Evolutionary conservation across 2,329 filamentous ascomycete species (phyloP).

Genomic region (Meredithiella fracta): DNA sequence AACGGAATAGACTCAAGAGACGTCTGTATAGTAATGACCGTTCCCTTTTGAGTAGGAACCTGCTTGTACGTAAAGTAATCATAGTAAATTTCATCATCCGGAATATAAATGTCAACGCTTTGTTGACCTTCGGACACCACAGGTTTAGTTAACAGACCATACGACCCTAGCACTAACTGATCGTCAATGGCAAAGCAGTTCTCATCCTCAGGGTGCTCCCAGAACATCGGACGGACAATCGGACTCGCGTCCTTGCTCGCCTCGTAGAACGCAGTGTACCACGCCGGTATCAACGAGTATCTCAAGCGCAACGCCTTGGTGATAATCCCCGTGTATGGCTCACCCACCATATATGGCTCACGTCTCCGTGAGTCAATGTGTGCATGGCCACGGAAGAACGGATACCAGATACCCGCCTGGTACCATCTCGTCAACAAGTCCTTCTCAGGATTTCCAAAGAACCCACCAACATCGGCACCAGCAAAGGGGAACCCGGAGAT

Average conservation of each 20-base stretch:
- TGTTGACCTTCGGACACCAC: conserved; percentile 62
- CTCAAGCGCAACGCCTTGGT: conserved; percentile 74
- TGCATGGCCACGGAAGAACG: conserved; percentile 93
- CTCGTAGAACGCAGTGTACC: conserved; percentile 95
- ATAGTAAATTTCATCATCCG: conserved; percentile 80
- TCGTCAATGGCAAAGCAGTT: conserved; percentile 78
- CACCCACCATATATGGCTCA: conserved; percentile 76
- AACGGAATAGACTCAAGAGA: conserved; percentile 77
- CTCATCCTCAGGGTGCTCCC: conserved; percentile 75
- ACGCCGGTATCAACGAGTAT: conserved; percentile 77
- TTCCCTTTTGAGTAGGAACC: conserved; percentile 53
- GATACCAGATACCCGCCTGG: conserved; percentile 90
- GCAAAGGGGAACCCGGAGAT: conserved; percentile 88
- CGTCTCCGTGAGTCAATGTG: conserved; percentile 91
- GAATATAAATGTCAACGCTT: conserved; percentile 66
- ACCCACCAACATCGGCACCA: conserved; percentile 90
- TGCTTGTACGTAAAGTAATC: conserved; percentile 83
- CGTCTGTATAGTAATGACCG: conserved; percentile 51
- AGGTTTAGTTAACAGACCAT: conserved; percentile 83
- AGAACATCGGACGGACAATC: conserved; percentile 84
- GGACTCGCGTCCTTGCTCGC: conserved; percentile 69
- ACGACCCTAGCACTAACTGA: conserved; percentile 79
- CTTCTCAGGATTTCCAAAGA: conserved; percentile 92
- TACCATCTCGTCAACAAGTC: conserved; percentile 91
- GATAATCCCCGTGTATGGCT: conserved; percentile 74